Percentiles rank a stretch among this genome's conserved stretches.
phyloP scores from a whole-genome alignment of 2,329 filamentous ascomycete species.

The Colletotrichum chrysophilum region DNA sequence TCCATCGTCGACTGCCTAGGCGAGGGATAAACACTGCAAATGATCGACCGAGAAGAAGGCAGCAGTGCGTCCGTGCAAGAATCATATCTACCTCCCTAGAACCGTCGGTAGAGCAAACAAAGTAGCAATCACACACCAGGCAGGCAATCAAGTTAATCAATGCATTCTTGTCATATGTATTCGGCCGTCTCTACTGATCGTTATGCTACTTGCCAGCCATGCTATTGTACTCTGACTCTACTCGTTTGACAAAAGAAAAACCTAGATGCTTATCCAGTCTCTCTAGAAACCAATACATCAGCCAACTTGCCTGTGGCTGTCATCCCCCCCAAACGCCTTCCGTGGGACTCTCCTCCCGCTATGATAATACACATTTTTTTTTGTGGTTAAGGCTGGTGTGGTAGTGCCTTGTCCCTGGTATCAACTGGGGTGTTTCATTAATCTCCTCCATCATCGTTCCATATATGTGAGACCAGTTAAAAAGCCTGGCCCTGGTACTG shows the following conservation, averaged over 20 bases:
- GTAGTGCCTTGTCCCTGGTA: neutral
- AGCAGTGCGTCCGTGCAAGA: neutral
- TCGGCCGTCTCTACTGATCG: conserved; percentile 13
- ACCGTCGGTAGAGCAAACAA: neutral
- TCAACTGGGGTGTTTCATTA: neutral
- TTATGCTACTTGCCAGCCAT: conserved; percentile 3
- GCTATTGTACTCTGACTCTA: conserved; percentile 3
- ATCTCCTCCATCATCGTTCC: neutral
- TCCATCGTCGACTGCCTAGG: neutral
- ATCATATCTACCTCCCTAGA: neutral
- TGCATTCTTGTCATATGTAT: neutral
- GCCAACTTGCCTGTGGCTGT: neutral
- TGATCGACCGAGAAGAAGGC: neutral
- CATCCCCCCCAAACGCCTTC: conserved; percentile 8
- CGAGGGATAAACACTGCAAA: neutral
- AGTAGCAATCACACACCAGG: neutral
- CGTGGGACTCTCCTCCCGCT: neutral
- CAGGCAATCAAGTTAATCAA: neutral
- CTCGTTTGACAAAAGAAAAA: conserved; percentile 3
- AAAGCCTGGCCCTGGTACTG: conserved; percentile 41
- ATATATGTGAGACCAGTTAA: neutral
- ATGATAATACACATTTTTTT: neutral
- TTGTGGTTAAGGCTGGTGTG: neutral
- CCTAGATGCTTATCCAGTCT: conserved; percentile 1
- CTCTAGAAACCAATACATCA: neutral